phyloP scores from a whole-genome alignment of 495 filamentous ascomycete genomes.

The Penicillium simplicissimum region DNA sequence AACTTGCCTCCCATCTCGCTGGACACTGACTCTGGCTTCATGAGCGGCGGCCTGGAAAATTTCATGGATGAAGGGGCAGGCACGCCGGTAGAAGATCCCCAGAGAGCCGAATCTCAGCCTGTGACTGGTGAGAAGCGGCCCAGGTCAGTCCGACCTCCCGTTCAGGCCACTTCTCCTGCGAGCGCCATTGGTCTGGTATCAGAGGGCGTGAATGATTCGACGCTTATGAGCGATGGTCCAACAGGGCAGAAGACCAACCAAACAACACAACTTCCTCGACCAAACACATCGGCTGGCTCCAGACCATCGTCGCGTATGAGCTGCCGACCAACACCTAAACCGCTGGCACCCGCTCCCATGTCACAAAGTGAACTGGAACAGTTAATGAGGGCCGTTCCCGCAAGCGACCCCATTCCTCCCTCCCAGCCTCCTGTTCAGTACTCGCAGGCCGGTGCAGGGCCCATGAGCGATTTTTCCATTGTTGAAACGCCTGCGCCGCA shows the following conservation, averaged over 20 bases:
- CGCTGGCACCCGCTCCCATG: conserved; percentile 42
- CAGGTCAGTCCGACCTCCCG: conserved; percentile 44
- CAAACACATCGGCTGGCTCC: conserved; percentile 30
- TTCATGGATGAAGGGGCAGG: conserved; percentile 52
- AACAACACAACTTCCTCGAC: conserved; percentile 23
- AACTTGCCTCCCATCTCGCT: conserved; percentile 63
- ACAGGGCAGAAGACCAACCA: conserved; percentile 24
- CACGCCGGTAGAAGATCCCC: conserved; percentile 36
- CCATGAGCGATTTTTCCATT: conserved; percentile 41
- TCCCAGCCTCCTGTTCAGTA: conserved; percentile 40
- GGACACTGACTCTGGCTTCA: conserved; percentile 73
- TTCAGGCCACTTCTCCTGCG: conserved; percentile 34
- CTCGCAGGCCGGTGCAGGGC: conserved; percentile 49
- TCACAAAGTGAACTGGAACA: conserved; percentile 40
- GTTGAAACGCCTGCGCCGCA: conserved; percentile 37
- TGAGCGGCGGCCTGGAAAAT: conserved; percentile 72
- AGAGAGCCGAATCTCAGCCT: conserved; percentile 38
- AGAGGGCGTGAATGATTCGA: conserved; percentile 25
- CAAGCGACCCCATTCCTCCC: conserved; percentile 58
- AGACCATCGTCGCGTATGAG: conserved; percentile 43
- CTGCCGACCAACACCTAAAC: conserved; percentile 39
- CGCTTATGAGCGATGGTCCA: conserved; percentile 20
- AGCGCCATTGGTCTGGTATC: conserved; percentile 22
- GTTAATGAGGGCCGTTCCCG: conserved; percentile 46
- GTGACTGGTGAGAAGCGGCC: conserved; percentile 42